Base-by-base conservation (phyloP, 352 stramenopile genomes). In the Phytophthora syringae region DNA sequence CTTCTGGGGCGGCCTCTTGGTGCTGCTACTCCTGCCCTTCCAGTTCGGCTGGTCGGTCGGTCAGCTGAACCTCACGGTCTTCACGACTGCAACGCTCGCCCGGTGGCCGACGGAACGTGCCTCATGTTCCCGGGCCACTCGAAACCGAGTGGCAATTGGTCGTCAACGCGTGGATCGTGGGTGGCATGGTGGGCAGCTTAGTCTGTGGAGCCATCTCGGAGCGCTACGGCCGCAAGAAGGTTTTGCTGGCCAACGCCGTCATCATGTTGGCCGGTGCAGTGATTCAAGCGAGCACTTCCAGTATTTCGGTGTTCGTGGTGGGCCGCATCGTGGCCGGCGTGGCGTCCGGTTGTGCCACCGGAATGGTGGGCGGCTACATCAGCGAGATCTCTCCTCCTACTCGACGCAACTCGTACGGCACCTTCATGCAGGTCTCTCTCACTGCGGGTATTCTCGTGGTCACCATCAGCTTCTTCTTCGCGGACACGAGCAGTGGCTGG, bases 131-230 rank as follows among this genome's bases (percentile, higher is more conserved):
- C 63, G 6, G 63, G 63, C 6, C 63, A 71, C 42, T 49, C 18
- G 66, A 63, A 10, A 65, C 48, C 2, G 54, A 89, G 40, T 89
- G 82, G 82, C 82, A 67, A 3, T 71, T 73, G 25, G 67, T 72
- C 6, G 72, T 88, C 18, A 84, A 84, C 55, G 68, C 68, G 7
- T 89, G 80, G 80, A 78, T 89, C 55, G 56, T 86, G 27, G 80
- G 78, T 11, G 82, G 76, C 13, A 86, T 86, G 70, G 45, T 88
- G 48, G 80, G 82, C 7, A 65, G 67, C 34, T 70, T 90, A 12
- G 48, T 47, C 3, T 79, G 68, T 32, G 72, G 74, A 0, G 42
- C 40, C 5, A 54, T 82, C 28, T 70, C 75, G 1, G 76, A 88
- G 47, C 37, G 40, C 7, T 80, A 67, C 24, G 79, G 81, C 11